Evolutionary conservation across 306 rosid species (phyloP), one percentile per base, ranked within the genome.

Genomic region (Macrotyloma uniflorum): DNA sequence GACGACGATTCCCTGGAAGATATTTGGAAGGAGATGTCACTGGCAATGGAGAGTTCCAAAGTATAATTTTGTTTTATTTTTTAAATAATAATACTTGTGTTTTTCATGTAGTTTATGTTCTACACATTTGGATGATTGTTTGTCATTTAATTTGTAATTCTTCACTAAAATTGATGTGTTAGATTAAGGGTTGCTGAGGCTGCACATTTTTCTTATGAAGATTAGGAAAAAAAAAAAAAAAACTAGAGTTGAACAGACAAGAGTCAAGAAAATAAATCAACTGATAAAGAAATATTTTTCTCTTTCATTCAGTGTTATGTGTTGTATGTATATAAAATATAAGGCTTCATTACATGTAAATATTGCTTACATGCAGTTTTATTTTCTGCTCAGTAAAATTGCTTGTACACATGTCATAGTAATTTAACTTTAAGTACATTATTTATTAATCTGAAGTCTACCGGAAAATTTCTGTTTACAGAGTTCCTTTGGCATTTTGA

Each of bases 21-120:
- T 78, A 86, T 91, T 46, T 95, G 99, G 99, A 91, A 80, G 75
- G 98, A 95, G 72, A 86, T 93, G 97, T 83, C 94, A 13, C 85
- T 93, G 93, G 88, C 88, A 0, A 81, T 93, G 63, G 98, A 95
- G 82, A 75, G 85, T 78, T 85, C 95, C 71, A 93, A 91, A 82
- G 99, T 95, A 88, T 55, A 65, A 74, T 59, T 75, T n/a, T 12
- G 55, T 64, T 15, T 42, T 9, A 8, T 20, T 67, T 32, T 76
- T 76, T 74, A 6, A 43, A 38, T 35, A 24, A 74, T 35, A 33
- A 20, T 38, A 45, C 42, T 6, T 55, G 59, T 65, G 4, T 65
- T 33, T 68, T 62, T 63, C 66, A 45, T 47, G 58, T 74, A n/a
- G 40, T 69, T 61, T 69, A 73, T 74, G 43, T 28, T 46, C 43